phyloP scores from a whole-genome alignment of 1,139 yeast species.

The Debaryomyces subglobosus region DNA sequence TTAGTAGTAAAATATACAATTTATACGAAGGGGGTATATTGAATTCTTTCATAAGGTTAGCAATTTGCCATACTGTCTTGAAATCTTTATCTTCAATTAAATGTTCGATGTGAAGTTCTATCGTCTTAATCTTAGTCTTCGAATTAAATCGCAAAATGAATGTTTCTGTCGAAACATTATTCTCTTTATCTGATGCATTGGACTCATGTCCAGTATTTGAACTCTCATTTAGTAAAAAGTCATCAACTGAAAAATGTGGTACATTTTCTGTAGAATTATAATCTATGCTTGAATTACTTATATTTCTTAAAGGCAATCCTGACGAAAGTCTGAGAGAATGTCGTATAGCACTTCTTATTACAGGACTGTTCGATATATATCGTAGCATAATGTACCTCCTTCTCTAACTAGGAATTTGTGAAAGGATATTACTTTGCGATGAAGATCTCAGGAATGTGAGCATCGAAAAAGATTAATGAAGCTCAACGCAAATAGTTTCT shows the following conservation, averaged over 20 bases:
- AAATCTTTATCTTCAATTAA: constrained; percentile 2
- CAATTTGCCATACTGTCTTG: constrained; percentile 8
- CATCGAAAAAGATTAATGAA: constrained; percentile 2
- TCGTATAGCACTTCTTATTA: neutral
- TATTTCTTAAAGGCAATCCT: neutral
- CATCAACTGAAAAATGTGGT: constrained; percentile 2
- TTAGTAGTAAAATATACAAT: constrained; percentile 8
- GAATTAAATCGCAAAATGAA: neutral
- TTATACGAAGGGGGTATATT: constrained; percentile 1
- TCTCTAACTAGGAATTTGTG: neutral
- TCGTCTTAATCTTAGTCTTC: neutral
- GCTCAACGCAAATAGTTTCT: neutral
- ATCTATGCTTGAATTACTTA: neutral
- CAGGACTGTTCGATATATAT: neutral
- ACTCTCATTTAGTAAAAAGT: constrained; percentile 1
- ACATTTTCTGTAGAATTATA: neutral
- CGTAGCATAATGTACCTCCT: neutral
- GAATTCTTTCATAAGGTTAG: constrained; percentile 1
- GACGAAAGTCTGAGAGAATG: neutral
- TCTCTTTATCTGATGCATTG: neutral
- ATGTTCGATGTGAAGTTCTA: constrained; percentile 2
- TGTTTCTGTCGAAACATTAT: neutral
- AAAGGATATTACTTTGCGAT: neutral
- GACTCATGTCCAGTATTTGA: neutral
- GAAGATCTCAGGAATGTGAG: constrained; percentile 1